These are phyloP conservation scores for Vaccinium myrtillus DNA, from an alignment of 148 eudicot species.

Conservation along the genomic window DNA sequence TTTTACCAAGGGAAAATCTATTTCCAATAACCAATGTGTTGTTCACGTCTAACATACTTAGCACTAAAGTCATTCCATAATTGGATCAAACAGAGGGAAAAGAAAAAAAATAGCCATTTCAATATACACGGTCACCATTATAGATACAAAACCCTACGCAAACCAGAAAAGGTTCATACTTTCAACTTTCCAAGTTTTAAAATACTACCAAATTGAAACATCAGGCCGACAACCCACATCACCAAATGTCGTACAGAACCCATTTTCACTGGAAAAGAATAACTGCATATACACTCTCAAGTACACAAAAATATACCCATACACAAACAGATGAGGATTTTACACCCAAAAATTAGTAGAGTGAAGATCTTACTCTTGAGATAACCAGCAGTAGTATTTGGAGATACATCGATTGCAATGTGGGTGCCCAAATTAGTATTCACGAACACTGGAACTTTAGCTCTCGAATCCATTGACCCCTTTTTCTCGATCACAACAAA, in stretches of 20 bases:
- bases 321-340: background rate
- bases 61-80: background rate
- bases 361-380: constrained; percentile 38
- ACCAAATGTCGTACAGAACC: background rate
- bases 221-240: constrained; percentile 11
- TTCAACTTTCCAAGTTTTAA: background rate
- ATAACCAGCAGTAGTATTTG: constrained; percentile 31
- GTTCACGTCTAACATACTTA: too few relatives aligned
- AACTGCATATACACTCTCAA: background rate
- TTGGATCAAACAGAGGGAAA: background rate
- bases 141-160: background rate
- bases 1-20: background rate
- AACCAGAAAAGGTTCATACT: background rate
- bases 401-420: constrained; percentile 40
- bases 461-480: constrained; percentile 15
- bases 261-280: background rate
- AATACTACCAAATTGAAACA: background rate
- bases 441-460: constrained; percentile 39
- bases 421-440: constrained; percentile 60
- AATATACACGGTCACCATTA: background rate
- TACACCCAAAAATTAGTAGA: background rate
- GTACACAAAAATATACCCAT: background rate
- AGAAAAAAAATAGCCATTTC: constrained; percentile 1
- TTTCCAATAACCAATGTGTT: too few relatives aligned
- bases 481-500: background rate